Evolutionary conservation across 2,329 filamentous ascomycete genomes (phyloP).

Genomic region (Microascus cirrosus): DNA sequence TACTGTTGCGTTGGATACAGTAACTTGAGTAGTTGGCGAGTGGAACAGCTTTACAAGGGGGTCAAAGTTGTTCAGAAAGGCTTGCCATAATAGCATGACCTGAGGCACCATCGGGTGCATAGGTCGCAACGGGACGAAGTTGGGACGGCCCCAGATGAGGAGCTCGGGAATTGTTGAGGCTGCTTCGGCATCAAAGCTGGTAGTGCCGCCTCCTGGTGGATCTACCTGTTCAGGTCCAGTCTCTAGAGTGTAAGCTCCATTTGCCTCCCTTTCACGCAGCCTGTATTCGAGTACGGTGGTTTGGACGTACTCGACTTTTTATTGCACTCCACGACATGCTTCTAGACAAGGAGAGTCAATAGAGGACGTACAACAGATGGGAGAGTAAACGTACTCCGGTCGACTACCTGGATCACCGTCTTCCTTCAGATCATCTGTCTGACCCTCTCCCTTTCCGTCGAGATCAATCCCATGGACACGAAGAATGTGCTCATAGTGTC

Average conservation of each 20-base stretch:
- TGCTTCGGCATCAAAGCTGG: neutral
- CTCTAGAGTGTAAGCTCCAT: neutral
- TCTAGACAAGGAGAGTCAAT: too few relatives aligned
- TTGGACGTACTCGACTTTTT: too few relatives aligned
- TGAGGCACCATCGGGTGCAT: constrained; percentile 1
- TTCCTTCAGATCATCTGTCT: neutral
- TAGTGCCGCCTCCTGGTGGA: neutral
- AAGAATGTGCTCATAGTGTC: constrained; percentile 1
- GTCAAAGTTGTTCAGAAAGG: constrained; percentile 3
- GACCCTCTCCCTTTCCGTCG: neutral
- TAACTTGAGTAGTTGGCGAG: constrained; percentile 1
- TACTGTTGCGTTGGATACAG: neutral
- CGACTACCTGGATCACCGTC: neutral
- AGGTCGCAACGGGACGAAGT: neutral
- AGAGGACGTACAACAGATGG: too few relatives aligned
- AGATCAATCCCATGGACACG: neutral
- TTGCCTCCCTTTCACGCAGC: neutral
- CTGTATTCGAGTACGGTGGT: too few relatives aligned
- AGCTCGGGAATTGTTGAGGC: neutral
- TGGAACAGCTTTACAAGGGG: constrained; percentile 3
- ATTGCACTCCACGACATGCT: too few relatives aligned
- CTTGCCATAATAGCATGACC: constrained; percentile 2
- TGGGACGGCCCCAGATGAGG: constrained; percentile 2
- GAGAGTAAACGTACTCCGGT: too few relatives aligned
- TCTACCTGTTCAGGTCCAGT: neutral